Base-by-base conservation (phyloP, 164 flowering plant species). In the grape (Vitis vinifera) region DNA sequence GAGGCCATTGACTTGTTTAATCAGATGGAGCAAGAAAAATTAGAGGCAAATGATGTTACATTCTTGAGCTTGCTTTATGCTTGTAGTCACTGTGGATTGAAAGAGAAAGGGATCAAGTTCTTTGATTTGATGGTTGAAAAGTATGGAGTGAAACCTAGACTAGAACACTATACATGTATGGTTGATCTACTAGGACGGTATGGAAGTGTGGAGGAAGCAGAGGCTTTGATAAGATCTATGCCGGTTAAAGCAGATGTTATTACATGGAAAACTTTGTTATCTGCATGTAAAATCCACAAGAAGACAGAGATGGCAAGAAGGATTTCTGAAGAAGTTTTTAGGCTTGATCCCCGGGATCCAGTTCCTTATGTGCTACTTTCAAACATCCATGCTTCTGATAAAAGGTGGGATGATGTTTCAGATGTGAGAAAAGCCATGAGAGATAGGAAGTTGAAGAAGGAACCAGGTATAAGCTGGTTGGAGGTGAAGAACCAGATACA, bases 381-480 rank as follows among this genome's bases (percentile, higher is more conserved):
- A 0, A 89, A 85, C 71, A 78, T 85, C 11, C 87, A 89, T 71
- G 92, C 97, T 31, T 80, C 82, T 19, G 82, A 79, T 8, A 78
- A 76, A 62, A 79, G 82, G 63, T 91, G 97, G 93, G 79, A 74
- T 8, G 88, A 84, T 53, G 91, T 85, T 59, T 85, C 92, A 0
- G 68, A 74, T 44, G 74, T 87, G 71, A 83, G 97, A 66, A 83
- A 75, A 77, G 68, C 82, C 17, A 91, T 91, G 93, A 85, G 78
- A 71, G 88, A 79, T 9, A 75, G 67, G 69, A 81, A 75, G 23
- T 85, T 90, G 74, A 89, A 85, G 85, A 91, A 90, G 68, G 93
- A 91, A 68, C 94, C 93, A 0, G 94, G 97, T 5, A 66, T 86
- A 64, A 90, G 97, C 73, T 91, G 94, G 97, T 66, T 90, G 56